Conservation (phyloP, 1,139 yeast species). For the Candida tetrigidarum region DNA sequence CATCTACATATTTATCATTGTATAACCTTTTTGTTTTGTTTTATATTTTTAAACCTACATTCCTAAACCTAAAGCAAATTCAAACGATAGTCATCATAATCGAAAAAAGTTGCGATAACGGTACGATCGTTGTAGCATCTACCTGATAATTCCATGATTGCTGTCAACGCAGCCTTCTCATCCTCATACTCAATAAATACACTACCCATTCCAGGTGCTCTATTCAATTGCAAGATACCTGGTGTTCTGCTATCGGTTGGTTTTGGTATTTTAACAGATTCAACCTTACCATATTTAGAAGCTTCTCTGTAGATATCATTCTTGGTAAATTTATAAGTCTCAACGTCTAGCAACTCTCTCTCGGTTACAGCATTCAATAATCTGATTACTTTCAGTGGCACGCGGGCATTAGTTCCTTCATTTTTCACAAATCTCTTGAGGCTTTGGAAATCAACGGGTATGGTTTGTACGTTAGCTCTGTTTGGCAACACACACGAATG, state of each 20-base stretch:
- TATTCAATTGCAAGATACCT: slow-evolving; percentile 44
- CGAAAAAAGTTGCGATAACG: slow-evolving; percentile 66
- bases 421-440: slow-evolving; percentile 38
- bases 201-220: slow-evolving; percentile 68
- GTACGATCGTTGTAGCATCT: slow-evolving; percentile 70
- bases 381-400: slow-evolving; percentile 60
- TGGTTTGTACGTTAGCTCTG: slow-evolving; percentile 40
- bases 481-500: slow-evolving; percentile 39
- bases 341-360: slow-evolving; percentile 61
- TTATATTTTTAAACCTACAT: not conserved
- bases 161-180: slow-evolving; percentile 55
- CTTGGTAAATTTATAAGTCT: slow-evolving; percentile 49
- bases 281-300: slow-evolving; percentile 54
- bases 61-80: slow-evolving; percentile 1
- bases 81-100: slow-evolving; percentile 55
- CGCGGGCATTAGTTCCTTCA: slow-evolving; percentile 39
- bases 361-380: slow-evolving; percentile 68
- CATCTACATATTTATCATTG: not conserved
- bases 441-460: slow-evolving; percentile 35
- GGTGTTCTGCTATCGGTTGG: slow-evolving; percentile 58
- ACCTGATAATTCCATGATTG: slow-evolving; percentile 70
- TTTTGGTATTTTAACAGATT: slow-evolving; percentile 64
- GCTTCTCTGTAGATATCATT: slow-evolving; percentile 51
- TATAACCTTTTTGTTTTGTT: not conserved
- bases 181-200: slow-evolving; percentile 68